Evolutionary conservation across 768 basidiomycete genomes (phyloP), one percentile per base, ranked within the genome.

Genomic region (Leccinum uliginosum): DNA sequence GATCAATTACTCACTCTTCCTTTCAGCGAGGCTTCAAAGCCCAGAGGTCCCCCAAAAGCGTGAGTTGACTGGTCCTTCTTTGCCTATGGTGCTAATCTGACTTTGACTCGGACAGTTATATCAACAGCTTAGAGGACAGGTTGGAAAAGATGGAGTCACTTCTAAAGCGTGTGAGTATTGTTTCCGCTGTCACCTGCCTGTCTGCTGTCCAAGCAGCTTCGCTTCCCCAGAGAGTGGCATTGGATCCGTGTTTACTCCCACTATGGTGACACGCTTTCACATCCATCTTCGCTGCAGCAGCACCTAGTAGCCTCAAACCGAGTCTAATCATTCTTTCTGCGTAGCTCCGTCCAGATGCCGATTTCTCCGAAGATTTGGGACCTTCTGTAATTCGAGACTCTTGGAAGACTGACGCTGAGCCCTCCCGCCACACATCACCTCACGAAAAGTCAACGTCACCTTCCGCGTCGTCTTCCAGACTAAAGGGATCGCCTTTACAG

Each of bases 41-140:
- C 84, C 56, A 77, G 85, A 53, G 84, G 84, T 0, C 85, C 85
- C 23, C 81, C 85, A 5, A 87, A 87, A 71, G 83, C 82, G 83
- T 87, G 58, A 63, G 84, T 77, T 51, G 14, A 51, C 51, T 45
- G 4, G 23, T 21, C 40, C 8, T 9, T 6, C 23, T 6, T 47
- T n/a, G 21, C 24, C 2, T 35, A 24, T 30, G 32, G 43, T 44
- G 30, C 50, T 43, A 43, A 55, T 55, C 30, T 48, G 24, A 14
- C 29, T 49, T 50, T 29, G 9, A 35, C n/a, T n/a, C n/a, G n/a
- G n/a, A n/a, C 57, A 85, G 83, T 30, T 85, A 85, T 71, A 73
- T 86, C 50, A 80, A 77, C 8, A 75, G 73, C 49, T 73, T 87
- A 34, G 85, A 87, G 66, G 82, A 85, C 65, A 77, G 76, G 62